Evolutionary conservation across 2,329 filamentous ascomycete species (phyloP).

Genomic region (Penicillium sp.): DNA sequence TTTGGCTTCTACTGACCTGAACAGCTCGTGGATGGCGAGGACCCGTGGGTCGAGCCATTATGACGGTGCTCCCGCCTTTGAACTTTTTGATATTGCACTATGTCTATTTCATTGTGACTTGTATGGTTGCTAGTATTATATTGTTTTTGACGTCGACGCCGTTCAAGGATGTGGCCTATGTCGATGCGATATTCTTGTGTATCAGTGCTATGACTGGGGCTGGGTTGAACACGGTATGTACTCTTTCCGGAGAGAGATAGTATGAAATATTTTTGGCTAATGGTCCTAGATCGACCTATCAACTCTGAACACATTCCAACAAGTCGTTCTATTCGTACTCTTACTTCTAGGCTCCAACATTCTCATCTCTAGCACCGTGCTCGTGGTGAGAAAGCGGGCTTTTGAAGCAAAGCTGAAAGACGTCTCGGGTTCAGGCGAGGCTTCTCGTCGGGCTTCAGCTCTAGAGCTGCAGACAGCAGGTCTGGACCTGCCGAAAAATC

Average conservation of each 20-base stretch:
- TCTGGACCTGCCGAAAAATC: not conserved
- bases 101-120: slow-evolving; percentile 60
- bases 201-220: slow-evolving; percentile 66
- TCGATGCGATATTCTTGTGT: slow-evolving; percentile 65
- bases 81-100: slow-evolving; percentile 68
- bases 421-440: slow-evolving; percentile 44
- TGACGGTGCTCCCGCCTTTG: slow-evolving; percentile 37
- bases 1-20: not conserved
- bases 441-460: slow-evolving; percentile 9
- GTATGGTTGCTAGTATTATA: slow-evolving; percentile 57
- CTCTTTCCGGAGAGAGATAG: not conserved
- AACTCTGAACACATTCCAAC: slow-evolving; percentile 65
- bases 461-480: slow-evolving; percentile 6
- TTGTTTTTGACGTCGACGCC: slow-evolving; percentile 58
- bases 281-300: slow-evolving; percentile 47
- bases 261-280: slow-evolving; percentile 3
- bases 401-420: slow-evolving; percentile 62
- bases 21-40: slow-evolving; percentile 22
- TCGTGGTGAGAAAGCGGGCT: slow-evolving; percentile 58
- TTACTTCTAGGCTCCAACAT: slow-evolving; percentile 66
- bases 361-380: slow-evolving; percentile 65
- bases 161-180: slow-evolving; percentile 54
- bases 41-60: slow-evolving; percentile 22
- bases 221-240: slow-evolving; percentile 61
- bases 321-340: slow-evolving; percentile 62